Base-by-base conservation (phyloP, 805 yeast genomes). In the Ogataea pini region DNA sequence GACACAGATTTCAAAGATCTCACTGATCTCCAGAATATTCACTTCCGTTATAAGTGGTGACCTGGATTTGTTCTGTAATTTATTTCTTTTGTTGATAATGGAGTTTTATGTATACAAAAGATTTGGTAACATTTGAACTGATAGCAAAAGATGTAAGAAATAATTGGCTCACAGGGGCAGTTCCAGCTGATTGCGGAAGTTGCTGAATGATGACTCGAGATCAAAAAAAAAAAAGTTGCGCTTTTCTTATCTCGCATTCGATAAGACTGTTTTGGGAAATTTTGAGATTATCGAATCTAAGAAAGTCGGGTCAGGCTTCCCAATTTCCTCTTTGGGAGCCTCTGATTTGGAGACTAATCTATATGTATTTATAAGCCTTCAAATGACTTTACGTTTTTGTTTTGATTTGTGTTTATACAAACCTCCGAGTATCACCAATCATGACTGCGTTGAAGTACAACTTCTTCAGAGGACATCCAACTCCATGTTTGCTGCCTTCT, bases 401-500 rank as follows among this genome's bases (percentile, higher is more conserved):
- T 24, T 9, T 24, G 27, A 9, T 9, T 7, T 24, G 9, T 7
- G 27, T 24, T 24, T 24, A n/a, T n/a, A n/a, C n/a, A n/a, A n/a
- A n/a, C n/a, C 27, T 24, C 27, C 9, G 9, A 24, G 7, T 9
- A 28, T 13, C 31, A 10, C 31, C 31, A 13, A 17, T 13, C 10
- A 29, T 46, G 48, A 13, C 27, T 7, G 31, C 49, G 16, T 29
- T 42, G 8, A 51, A 45, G 19, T 57, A 46, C 57, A 85, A 86
- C 61, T 83, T 89, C 65, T 85, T 86, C 69, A 79, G 79, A 52
- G 96, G 96, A 0, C 94, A 89, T 57, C 95, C 96, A 1, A 70
- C 86, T 0, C 70, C 72, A 25, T 45, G 68, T 1, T 68, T 89
- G 12, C 73, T 86, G 4, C 95, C 96, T 0, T 60, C 71, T 7